These are phyloP conservation scores for Fusarium tuaranense DNA, from an alignment of 2,329 filamentous ascomycete genomes.

Conservation along the genomic window DNA sequence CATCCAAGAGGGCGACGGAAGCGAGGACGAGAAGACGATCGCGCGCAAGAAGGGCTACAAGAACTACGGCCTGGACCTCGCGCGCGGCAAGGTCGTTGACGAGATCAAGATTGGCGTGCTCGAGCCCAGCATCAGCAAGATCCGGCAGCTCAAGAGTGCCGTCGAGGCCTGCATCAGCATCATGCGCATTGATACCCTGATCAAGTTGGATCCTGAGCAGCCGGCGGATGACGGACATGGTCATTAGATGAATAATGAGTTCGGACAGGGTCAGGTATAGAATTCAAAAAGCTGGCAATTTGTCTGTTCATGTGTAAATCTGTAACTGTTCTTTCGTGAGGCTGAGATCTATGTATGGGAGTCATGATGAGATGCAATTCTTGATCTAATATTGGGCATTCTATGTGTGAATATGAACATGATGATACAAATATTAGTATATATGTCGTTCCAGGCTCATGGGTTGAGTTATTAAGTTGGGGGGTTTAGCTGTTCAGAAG, in stretches of 20 bases:
- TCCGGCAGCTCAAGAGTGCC: constrained; percentile 97
- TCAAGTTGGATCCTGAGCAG: constrained; percentile 92
- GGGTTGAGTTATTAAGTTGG: neutral
- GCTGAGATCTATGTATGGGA: neutral
- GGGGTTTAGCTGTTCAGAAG: neutral
- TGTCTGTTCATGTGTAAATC: constrained; percentile 39
- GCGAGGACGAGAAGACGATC: constrained; percentile 88
- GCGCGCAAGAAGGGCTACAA: constrained; percentile 97
- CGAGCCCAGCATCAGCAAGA: constrained; percentile 98
- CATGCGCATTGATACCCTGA: constrained; percentile 99
- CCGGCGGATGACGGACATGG: constrained; percentile 85
- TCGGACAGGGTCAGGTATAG: constrained; percentile 39
- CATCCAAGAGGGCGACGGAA: constrained; percentile 84
- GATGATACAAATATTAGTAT: neutral
- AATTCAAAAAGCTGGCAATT: constrained; percentile 44
- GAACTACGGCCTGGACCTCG: constrained; percentile 96
- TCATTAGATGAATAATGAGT: constrained; percentile 65
- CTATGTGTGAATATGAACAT: neutral
- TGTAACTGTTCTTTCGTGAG: constrained; percentile 19
- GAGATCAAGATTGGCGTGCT: constrained; percentile 94
- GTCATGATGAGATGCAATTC: neutral
- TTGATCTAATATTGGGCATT: neutral
- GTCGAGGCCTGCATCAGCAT: constrained; percentile 99
- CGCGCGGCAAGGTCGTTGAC: constrained; percentile 90
- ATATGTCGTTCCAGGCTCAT: neutral